Evolutionary conservation across 129 eudicot genomes (phyloP).

Genomic region (Artemisia annua): DNA sequence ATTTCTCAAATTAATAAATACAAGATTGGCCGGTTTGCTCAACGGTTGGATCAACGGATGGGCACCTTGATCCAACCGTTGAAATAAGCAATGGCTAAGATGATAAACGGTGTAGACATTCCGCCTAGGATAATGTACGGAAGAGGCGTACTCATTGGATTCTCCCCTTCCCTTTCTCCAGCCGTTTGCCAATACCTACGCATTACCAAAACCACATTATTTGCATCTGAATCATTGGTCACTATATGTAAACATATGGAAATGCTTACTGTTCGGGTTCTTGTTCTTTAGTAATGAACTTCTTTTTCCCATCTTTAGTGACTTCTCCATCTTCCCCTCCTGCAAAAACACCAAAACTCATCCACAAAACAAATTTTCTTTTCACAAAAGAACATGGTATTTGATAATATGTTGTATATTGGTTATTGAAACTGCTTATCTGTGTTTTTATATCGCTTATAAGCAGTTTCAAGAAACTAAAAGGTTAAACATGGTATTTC

Average conservation of each 20-base stretch:
- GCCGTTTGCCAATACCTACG: slow-evolving; percentile 97
- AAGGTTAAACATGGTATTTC: too few relatives aligned
- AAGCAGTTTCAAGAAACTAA: too few relatives aligned
- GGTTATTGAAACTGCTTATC: background rate
- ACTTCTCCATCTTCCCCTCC: slow-evolving; percentile 76
- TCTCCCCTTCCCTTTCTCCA: slow-evolving; percentile 93
- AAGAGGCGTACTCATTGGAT: slow-evolving; percentile 93
- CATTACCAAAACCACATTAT: slow-evolving; percentile 9
- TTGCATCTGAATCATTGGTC: background rate
- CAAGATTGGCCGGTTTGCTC: background rate
- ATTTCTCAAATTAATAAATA: background rate
- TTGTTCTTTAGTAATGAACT: slow-evolving; percentile 90
- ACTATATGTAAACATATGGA: background rate
- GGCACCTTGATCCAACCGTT: slow-evolving; percentile 98
- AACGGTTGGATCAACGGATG: slow-evolving; percentile 47
- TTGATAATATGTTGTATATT: background rate
- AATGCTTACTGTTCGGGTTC: slow-evolving; percentile 97
- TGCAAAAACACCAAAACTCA: slow-evolving; percentile 31
- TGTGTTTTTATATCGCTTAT: too few relatives aligned
- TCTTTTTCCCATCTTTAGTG: slow-evolving; percentile 71
- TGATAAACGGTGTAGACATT: slow-evolving; percentile 94
- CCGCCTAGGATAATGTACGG: slow-evolving; percentile 93
- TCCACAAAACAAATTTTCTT: slow-evolving; percentile 13
- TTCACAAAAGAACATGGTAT: background rate
- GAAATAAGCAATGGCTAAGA: slow-evolving; percentile 77